phyloP scores from a whole-genome alignment of 1,284 basidiomycete species.

The Chiua sp. region DNA sequence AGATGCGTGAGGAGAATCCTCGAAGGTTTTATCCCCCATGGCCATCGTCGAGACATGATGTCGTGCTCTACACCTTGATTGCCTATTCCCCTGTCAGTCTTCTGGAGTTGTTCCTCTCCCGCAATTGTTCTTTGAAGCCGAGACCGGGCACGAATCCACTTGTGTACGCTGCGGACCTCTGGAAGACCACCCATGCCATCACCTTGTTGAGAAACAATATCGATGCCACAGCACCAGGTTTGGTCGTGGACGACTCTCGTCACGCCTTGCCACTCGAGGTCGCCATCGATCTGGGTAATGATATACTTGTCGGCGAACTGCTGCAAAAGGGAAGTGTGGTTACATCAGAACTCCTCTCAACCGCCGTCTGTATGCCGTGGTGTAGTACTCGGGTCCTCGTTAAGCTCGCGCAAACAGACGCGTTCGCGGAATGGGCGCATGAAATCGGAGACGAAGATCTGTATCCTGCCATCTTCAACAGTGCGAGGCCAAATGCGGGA shows the following conservation, averaged over 20 bases:
- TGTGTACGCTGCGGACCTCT: neutral
- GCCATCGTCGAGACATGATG: neutral
- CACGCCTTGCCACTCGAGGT: neutral
- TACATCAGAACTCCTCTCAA: neutral
- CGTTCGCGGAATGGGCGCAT: neutral
- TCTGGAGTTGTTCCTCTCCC: neutral
- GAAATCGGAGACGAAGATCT: neutral
- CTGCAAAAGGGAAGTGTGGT: neutral
- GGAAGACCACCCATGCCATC: neutral
- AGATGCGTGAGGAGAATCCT: neutral
- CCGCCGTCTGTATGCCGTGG: neutral
- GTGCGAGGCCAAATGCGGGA: neutral
- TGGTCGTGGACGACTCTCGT: neutral
- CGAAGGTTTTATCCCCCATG: neutral
- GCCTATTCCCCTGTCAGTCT: neutral
- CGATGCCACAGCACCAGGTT: neutral
- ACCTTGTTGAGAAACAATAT: neutral
- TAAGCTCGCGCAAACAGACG: neutral
- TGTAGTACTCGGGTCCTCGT: neutral
- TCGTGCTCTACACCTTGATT: neutral
- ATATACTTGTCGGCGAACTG: neutral
- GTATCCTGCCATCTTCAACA: neutral
- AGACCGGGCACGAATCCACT: neutral
- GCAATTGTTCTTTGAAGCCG: neutral
- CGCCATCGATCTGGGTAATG: neutral